Evolutionary conservation across 2,329 filamentous ascomycete genomes (phyloP).

Genomic region (Cladosporium austrohemisphaericum): DNA sequence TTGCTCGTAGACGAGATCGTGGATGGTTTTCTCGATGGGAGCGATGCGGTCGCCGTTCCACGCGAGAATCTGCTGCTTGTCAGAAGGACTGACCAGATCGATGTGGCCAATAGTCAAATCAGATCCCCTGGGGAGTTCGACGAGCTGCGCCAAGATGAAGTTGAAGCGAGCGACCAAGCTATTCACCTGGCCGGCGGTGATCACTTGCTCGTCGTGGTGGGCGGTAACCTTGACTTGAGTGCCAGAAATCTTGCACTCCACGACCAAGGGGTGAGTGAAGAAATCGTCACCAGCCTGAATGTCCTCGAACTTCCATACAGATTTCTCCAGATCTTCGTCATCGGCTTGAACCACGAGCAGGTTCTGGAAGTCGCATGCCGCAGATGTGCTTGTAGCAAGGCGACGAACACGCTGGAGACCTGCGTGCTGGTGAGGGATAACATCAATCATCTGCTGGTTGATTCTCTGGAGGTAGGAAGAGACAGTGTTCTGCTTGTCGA

Average conservation of each 20-base stretch:
- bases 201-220: slow-evolving; percentile 8
- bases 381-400: slow-evolving; percentile 16
- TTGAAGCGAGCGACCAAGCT: slow-evolving; percentile 5
- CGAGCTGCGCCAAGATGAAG: slow-evolving; percentile 12
- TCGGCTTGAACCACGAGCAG: slow-evolving; percentile 51
- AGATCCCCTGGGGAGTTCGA: slow-evolving; percentile 2
- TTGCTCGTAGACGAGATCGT: slow-evolving; percentile 11
- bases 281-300: slow-evolving; percentile 11
- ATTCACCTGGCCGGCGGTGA: slow-evolving; percentile 4
- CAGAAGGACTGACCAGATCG: slow-evolving; percentile 9
- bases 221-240: slow-evolving; percentile 7
- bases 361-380: slow-evolving; percentile 56
- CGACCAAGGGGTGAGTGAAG: slow-evolving; percentile 12
- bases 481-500: not conserved
- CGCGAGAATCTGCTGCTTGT: slow-evolving; percentile 8
- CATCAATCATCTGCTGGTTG: slow-evolving; percentile 12
- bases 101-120: slow-evolving; percentile 1
- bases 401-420: slow-evolving; percentile 5
- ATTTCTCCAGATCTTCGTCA: slow-evolving; percentile 5
- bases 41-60: slow-evolving; percentile 10
- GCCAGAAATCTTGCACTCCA: slow-evolving; percentile 10
- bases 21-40: slow-evolving; percentile 11
- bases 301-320: slow-evolving; percentile 4
- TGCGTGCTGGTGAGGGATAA: slow-evolving; percentile 13
- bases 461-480: slow-evolving; percentile 3